Base-by-base conservation (phyloP, 2,329 filamentous ascomycete species). In the Fusarium dimerum region DNA sequence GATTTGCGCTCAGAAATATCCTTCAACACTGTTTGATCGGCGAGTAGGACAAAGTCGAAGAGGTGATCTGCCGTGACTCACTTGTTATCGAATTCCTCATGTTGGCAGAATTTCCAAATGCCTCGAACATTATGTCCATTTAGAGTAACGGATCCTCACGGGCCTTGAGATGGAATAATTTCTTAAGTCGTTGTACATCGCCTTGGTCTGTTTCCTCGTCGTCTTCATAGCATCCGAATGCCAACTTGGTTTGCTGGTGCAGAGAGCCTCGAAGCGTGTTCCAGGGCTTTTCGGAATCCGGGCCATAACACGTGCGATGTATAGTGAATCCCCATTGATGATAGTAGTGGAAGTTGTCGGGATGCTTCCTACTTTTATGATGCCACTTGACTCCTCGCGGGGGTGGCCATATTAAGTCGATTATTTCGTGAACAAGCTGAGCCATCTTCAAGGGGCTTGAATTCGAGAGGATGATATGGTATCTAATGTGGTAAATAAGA, bases 241-340 rank as follows among this genome's bases (percentile, higher is more conserved):
- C 46, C 2, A 60, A 48, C 1, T 4, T 2, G 7, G 44, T 54
- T 18, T 60, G 48, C 1, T 17, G 46, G 12, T 32, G 42, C 10
- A 59, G 41, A n/a, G 47, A 2, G 9, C 38, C n/a, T 2, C 59
- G 36, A 3, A 60, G 50, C 1, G 11, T 56, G 1, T 36, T 11
- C 52, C 50, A 58, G 34, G 45, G 17, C 8, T 56, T 6, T 0
- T 54, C 45, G 0, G 47, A 54, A 5, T 47, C 55, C 3, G 40
- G 6, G 13, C 45, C 17, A n/a, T 58, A 54, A 11, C 54, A 29
- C 9, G 54, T 58, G 29, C 56, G 50, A 41, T 52, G 51, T 12
- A 54, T 46, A 0, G 40, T 38, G 2, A 44, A 58, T 1, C 50
- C 56, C 56, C 54, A 58, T 10, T 56, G 43, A 9, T 26, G 29